phyloP scores from a whole-genome alignment of 2,329 filamentous ascomycete genomes.

The Fusarium buharicum region DNA sequence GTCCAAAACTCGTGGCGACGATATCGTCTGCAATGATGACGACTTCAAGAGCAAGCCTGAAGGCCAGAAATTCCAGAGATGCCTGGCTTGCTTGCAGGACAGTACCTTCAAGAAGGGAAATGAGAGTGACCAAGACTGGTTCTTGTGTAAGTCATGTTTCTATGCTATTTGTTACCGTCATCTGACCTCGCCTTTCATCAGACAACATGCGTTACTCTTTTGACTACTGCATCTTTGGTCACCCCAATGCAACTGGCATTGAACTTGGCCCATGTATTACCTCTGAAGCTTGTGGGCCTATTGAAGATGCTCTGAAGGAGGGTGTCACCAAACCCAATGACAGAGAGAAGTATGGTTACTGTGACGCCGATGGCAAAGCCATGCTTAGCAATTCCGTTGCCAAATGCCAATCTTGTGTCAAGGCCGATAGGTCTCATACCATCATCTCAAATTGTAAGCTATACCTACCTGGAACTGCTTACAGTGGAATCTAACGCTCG shows the following conservation, averaged over 20 bases:
- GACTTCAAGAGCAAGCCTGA: conserved; percentile 51
- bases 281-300: conserved; percentile 60
- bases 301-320: conserved; percentile 55
- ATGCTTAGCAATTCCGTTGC: conserved; percentile 50
- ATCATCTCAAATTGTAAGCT: conserved; percentile 63
- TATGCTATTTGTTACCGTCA: not conserved
- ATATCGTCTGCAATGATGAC: conserved; percentile 61
- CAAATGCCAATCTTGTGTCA: conserved; percentile 59
- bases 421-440: conserved; percentile 53
- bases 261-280: conserved; percentile 62
- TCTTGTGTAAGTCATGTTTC: conserved; percentile 60
- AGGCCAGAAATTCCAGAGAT: conserved; percentile 61
- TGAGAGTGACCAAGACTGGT: conserved; percentile 67
- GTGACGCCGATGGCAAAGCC: conserved; percentile 53
- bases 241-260: conserved; percentile 58
- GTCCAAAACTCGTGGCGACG: conserved; percentile 56
- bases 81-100: conserved; percentile 63
- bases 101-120: conserved; percentile 59
- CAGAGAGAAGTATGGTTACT: conserved; percentile 59
- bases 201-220: conserved; percentile 66
- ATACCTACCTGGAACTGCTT: not conserved
- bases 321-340: conserved; percentile 52
- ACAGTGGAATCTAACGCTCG: conserved; percentile 4
- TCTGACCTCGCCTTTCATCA: conserved; percentile 39
- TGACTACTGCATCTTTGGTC: conserved; percentile 63